Percentiles rank a stretch among this genome's conserved stretches.
Evolutionary conservation across 2,329 filamentous ascomycete genomes (phyloP).

Genomic region (Bipolaris cookei): DNA sequence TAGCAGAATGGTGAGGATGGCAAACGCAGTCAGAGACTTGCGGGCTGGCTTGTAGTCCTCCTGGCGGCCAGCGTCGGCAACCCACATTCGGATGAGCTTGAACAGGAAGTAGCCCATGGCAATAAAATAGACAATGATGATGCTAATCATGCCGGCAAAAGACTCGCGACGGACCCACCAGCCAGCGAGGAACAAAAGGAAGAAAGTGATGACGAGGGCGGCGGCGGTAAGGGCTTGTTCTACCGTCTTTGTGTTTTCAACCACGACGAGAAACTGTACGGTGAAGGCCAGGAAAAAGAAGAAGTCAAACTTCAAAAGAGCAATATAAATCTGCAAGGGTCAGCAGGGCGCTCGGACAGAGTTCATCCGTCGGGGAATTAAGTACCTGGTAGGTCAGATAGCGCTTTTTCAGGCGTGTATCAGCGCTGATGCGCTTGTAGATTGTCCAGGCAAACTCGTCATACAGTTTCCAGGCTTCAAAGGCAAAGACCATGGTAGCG

Average conservation of each 20-base stretch:
- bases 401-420: constrained; percentile 94
- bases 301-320: constrained; percentile 97
- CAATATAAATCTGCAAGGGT: constrained; percentile 83
- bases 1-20: constrained; percentile 87
- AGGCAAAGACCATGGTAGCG: constrained; percentile 73
- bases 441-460: constrained; percentile 99
- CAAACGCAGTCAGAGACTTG: constrained; percentile 89
- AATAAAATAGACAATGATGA: constrained; percentile 86
- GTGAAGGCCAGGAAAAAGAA: constrained; percentile 99
- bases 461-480: constrained; percentile 92
- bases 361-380: background rate
- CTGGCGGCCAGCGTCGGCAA: constrained; percentile 55
- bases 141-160: constrained; percentile 73
- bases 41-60: constrained; percentile 76
- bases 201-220: constrained; percentile 88
- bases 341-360: constrained; percentile 9
- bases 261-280: constrained; percentile 94
- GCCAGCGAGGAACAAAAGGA: constrained; percentile 83
- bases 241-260: constrained; percentile 68
- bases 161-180: constrained; percentile 86
- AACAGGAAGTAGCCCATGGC: constrained; percentile 95
- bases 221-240: constrained; percentile 88
- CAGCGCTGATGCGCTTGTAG: constrained; percentile 97
- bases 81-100: constrained; percentile 97
- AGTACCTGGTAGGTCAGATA: constrained; percentile 93